These are phyloP conservation scores for Neonectria faginata DNA, from an alignment of 2,329 filamentous ascomycete genomes.

Conservation along the genomic window DNA sequence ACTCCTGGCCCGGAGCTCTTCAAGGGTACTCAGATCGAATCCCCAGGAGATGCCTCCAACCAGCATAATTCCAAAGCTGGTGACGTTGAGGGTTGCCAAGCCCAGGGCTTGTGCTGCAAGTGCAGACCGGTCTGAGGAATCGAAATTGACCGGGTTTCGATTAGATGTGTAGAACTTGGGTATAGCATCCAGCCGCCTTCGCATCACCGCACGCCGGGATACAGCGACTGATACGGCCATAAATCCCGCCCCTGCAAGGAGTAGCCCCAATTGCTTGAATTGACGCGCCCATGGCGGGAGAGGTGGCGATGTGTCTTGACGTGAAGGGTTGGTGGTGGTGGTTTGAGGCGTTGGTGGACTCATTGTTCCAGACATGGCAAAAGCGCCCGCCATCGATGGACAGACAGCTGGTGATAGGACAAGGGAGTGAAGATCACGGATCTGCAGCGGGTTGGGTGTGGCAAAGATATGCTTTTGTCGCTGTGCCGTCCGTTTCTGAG, in stretches of 20 bases:
- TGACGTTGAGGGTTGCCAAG: slow-evolving; percentile 87
- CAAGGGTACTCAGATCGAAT: slow-evolving; percentile 78
- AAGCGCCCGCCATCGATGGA: slow-evolving; percentile 35
- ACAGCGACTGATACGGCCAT: slow-evolving; percentile 77
- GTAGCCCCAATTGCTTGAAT: slow-evolving; percentile 73
- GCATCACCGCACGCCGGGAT: slow-evolving; percentile 76
- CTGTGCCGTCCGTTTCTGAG: slow-evolving; percentile 15
- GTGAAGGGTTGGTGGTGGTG: slow-evolving; percentile 31
- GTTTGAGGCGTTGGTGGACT: slow-evolving; percentile 31
- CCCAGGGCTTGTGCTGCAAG: slow-evolving; percentile 87
- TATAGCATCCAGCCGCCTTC: slow-evolving; percentile 69
- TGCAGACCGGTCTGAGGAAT: slow-evolving; percentile 54
- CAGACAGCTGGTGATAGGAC: neutral
- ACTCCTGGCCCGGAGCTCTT: slow-evolving; percentile 71
- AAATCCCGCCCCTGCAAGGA: slow-evolving; percentile 81
- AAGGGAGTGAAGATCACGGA: neutral
- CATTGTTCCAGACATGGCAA: slow-evolving; percentile 33
- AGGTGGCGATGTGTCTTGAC: slow-evolving; percentile 45
- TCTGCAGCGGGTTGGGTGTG: slow-evolving; percentile 4
- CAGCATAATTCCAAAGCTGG: slow-evolving; percentile 79
- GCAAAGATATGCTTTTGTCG: slow-evolving; percentile 10
- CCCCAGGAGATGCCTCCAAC: slow-evolving; percentile 80
- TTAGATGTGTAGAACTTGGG: slow-evolving; percentile 80
- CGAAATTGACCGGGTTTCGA: slow-evolving; percentile 48
- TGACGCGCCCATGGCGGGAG: slow-evolving; percentile 58